Evolutionary conservation across 202 grass and related monocot species (phyloP).

Genomic region (Carex sylvatica): DNA sequence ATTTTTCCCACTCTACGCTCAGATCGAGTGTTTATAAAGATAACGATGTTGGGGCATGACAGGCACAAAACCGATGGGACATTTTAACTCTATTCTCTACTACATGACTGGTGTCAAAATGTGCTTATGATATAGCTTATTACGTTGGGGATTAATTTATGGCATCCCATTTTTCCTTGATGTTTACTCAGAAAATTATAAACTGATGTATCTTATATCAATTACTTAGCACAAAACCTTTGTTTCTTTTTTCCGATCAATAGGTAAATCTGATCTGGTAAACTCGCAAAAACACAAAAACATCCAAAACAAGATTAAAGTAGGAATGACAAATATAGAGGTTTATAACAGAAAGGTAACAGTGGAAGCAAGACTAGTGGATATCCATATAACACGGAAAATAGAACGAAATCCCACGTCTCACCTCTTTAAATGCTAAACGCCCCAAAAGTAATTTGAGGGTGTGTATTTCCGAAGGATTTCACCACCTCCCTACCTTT

Average conservation of each 20-base stretch:
- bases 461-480: constrained; percentile 8
- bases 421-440: background rate
- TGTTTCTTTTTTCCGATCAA: background rate
- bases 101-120: background rate
- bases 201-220: background rate
- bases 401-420: background rate
- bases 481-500: constrained; percentile 9
- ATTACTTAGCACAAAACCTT: too few species aligned
- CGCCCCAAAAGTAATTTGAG: background rate
- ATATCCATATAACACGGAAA: constrained; percentile 11
- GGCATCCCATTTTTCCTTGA: background rate
- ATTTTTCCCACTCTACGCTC: too few species aligned
- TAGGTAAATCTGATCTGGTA: constrained; percentile 14
- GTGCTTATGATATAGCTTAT: background rate
- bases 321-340: background rate
- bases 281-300: background rate
- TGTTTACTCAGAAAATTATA: background rate
- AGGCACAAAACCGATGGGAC: too few species aligned
- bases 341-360: constrained; percentile 10
- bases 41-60: too few species aligned
- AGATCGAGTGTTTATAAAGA: too few species aligned
- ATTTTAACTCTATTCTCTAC: background rate
- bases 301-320: background rate
- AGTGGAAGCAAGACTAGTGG: background rate
- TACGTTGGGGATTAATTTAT: background rate